phyloP scores from a whole-genome alignment of 2,329 filamentous ascomycete genomes.

The Monosporascus sp. region DNA sequence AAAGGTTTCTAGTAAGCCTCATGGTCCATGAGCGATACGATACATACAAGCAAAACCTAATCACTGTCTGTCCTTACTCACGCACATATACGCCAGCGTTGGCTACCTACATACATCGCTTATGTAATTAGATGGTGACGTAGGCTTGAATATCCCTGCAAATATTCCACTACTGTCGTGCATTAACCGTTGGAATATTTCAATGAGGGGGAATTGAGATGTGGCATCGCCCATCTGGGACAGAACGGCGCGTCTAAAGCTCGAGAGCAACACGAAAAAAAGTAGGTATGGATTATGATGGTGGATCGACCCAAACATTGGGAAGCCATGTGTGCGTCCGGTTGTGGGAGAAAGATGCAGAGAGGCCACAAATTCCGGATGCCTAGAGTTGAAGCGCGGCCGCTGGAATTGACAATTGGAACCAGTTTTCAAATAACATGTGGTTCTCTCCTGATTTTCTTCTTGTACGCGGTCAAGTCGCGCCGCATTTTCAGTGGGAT shows the following conservation, averaged over 20 bases:
- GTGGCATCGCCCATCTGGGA: not conserved
- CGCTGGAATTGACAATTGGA: too few relatives aligned
- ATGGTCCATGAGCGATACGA: too few relatives aligned
- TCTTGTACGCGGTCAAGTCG: not conserved
- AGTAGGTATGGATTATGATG: not conserved
- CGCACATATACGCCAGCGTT: too few relatives aligned
- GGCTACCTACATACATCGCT: too few relatives aligned
- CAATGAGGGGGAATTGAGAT: not conserved
- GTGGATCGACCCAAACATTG: not conserved
- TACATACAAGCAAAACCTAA: too few relatives aligned
- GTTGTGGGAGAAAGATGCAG: not conserved
- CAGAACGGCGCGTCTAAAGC: not conserved
- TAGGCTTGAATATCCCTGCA: not conserved
- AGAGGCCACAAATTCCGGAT: too few relatives aligned
- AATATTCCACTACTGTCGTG: not conserved
- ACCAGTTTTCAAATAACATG: too few relatives aligned
- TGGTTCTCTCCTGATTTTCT: not conserved
- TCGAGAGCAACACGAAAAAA: not conserved
- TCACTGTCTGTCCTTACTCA: too few relatives aligned
- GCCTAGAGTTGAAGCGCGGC: too few relatives aligned
- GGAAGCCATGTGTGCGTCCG: not conserved
- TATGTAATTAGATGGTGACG: too few relatives aligned
- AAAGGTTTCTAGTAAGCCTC: too few relatives aligned
- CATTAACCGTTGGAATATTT: not conserved
- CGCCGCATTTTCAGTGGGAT: not conserved